Evolutionary conservation across 768 basidiomycete species (phyloP), one percentile per base, ranked within the genome.

Genomic region (Hypholoma sublateritium): DNA sequence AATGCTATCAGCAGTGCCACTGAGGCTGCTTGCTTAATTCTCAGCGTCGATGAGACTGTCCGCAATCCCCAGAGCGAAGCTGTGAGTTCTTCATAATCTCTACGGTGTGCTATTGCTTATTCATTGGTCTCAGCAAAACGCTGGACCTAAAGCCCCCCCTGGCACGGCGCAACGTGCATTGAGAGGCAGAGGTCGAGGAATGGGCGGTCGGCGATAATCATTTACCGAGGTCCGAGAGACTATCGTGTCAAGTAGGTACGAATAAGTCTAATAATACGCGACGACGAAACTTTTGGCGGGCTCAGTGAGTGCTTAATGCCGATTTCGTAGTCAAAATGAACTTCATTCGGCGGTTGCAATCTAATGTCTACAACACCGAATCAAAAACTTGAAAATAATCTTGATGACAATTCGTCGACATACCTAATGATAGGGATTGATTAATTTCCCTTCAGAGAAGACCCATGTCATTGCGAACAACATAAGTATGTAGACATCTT

Each of bases 31-130:
- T 98, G 92, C 73, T 72, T 99, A 70, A 93, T 98, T 64, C 75
- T 99, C 56, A 95, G 92, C 62, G 92, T 99, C 3, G 97, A 99
- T 67, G 97, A 99, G 79, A 99, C 97, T 5, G 95, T 98, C 25
- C 81, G 91, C 61, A 96, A 94, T 69, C 96, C 96, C 2, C 93
- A 96, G 70, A 93, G 90, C 68, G 94, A 96, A 82, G 81, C 84
- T 66, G 95, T 95, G 73, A 65, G 89, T 78, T 17, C 28, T 22
- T 41, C 21, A 45, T n/a, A 5, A 13, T 55, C 41, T 50, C 56
- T 22, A 34, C 42, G 11, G 22, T 52, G 43, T 28, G 16, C 43
- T 57, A 35, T 50, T 55, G 67, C 46, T 77, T 53, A 67, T 13
- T 60, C 37, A 55, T 48, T 51, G 51, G 52, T 43, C 52, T 12